A percentile compares a stretch with the other conserved stretches of the same genome.
phyloP scores from a whole-genome alignment of 495 filamentous ascomycete genomes.

The Penicillium arizonense region DNA sequence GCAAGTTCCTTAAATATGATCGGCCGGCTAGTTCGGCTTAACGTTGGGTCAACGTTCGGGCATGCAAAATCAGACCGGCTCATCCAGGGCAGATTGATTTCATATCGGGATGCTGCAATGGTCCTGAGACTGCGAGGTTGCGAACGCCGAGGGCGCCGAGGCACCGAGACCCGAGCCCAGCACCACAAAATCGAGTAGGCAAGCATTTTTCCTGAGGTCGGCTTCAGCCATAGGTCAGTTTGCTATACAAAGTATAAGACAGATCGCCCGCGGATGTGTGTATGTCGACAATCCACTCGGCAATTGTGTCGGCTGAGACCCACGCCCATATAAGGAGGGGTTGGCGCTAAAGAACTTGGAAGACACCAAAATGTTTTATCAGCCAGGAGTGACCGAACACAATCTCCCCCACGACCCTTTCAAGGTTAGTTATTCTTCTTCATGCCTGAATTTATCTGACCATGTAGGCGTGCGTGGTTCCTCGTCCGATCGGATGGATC shows the following conservation, averaged over 20 bases:
- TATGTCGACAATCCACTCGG: background rate
- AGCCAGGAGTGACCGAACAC: conserved; percentile 33
- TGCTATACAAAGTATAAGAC: too few species aligned
- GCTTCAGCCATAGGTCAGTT: too few species aligned
- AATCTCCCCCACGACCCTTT: conserved; percentile 43
- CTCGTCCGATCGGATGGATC: conserved; percentile 49
- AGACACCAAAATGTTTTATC: conserved; percentile 30
- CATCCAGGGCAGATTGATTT: background rate
- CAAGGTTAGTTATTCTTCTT: conserved; percentile 23
- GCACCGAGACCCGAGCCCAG: background rate
- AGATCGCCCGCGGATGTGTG: too few species aligned
- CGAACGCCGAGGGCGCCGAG: conserved; percentile 3
- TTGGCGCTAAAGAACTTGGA: background rate
- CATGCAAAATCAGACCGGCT: background rate
- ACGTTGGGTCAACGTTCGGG: too few species aligned
- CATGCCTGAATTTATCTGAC: background rate
- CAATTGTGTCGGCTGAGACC: background rate
- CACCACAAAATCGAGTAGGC: too few species aligned
- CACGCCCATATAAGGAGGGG: background rate
- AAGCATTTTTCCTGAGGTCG: too few species aligned
- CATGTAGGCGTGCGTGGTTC: conserved; percentile 37
- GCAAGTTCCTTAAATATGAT: background rate
- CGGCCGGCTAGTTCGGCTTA: background rate
- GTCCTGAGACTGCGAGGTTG: background rate
- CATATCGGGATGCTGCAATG: background rate